Conservation (phyloP, 225 moss, liverwort and hornwort genomes). For the Straminergon stramineum region DNA sequence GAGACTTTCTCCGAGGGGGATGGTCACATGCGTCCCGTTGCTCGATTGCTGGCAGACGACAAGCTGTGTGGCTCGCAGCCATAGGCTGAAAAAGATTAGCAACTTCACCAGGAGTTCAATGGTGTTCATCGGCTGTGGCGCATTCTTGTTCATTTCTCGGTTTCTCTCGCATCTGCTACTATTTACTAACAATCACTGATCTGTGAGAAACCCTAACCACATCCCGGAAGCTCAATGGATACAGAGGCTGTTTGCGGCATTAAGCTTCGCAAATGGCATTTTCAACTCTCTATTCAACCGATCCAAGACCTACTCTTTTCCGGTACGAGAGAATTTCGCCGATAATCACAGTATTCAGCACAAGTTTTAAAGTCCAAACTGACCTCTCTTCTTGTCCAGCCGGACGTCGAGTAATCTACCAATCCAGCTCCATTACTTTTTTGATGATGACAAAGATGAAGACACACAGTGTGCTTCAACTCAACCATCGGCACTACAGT, state of each 20-base stretch:
- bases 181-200: background rate
- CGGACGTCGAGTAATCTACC: background rate
- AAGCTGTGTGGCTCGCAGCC: background rate
- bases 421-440: background rate
- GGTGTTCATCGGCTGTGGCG: background rate
- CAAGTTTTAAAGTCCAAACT: background rate
- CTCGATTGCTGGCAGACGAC: conserved; percentile 8
- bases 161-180: background rate
- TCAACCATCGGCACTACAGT: background rate
- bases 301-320: background rate
- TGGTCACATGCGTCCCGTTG: background rate
- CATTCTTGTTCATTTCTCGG: conserved; percentile 16
- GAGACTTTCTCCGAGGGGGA: conserved; percentile 19
- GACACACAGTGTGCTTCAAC: background rate
- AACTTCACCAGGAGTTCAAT: background rate
- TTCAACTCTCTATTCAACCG: background rate
- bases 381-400: background rate
- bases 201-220: background rate
- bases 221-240: background rate
- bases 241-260: background rate
- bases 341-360: background rate
- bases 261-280: background rate
- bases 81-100: background rate
- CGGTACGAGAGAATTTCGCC: background rate
- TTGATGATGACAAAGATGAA: background rate